A percentile compares a stretch with the other conserved stretches of the same genome.
Evolutionary conservation across 1,139 yeast genomes (phyloP).

Genomic region (Debaryomyces fabryi): DNA sequence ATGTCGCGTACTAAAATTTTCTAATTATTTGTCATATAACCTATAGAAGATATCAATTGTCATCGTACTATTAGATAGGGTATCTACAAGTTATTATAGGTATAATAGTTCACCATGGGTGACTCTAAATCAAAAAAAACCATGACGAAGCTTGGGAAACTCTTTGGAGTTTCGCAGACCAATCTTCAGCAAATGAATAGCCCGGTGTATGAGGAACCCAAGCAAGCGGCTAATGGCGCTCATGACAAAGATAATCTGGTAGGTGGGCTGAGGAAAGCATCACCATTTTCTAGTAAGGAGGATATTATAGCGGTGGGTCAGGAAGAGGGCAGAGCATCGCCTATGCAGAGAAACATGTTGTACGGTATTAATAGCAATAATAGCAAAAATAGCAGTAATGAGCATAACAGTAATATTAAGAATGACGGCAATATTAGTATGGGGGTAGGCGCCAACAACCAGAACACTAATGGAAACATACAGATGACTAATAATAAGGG

Average conservation of each 20-base stretch:
- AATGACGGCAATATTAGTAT: neutral
- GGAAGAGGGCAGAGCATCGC: constrained; percentile 24
- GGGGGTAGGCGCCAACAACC: neutral
- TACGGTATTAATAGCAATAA: neutral
- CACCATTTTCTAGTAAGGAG: constrained; percentile 12
- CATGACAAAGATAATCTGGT: neutral
- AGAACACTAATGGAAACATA: neutral
- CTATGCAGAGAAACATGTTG: constrained; percentile 18
- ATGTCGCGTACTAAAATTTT: constrained; percentile 9
- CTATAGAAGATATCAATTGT: neutral
- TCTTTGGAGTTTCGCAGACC: constrained; percentile 36
- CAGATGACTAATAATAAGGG: neutral
- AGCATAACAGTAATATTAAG: neutral
- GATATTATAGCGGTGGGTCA: constrained; percentile 19
- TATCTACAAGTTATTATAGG: constrained; percentile 2
- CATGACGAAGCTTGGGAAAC: constrained; percentile 34
- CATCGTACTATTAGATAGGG: neutral
- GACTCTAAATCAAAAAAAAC: constrained; percentile 35
- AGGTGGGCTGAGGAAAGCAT: neutral
- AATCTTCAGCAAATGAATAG: constrained; percentile 21
- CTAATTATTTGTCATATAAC: neutral
- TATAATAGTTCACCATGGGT: constrained; percentile 22
- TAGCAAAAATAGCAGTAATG: neutral
- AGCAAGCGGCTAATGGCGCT: neutral
- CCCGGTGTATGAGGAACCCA: constrained; percentile 5